Conservation (phyloP, 768 basidiomycete genomes). For the Kwoniella botswanensis region DNA sequence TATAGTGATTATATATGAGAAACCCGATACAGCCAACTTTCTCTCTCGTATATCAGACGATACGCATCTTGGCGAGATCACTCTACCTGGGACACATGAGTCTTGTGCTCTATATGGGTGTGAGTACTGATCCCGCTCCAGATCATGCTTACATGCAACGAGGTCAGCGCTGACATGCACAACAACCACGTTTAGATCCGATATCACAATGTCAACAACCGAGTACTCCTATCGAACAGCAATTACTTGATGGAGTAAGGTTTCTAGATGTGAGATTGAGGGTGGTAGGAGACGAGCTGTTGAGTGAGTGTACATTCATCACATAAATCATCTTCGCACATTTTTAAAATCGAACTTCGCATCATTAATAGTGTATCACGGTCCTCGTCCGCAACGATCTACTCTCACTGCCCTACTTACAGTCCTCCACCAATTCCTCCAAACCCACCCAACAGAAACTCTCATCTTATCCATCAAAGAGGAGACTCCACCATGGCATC, state of each 20-base stretch:
- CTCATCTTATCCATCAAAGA: slow-evolving; percentile 88
- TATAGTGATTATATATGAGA: slow-evolving; percentile 16
- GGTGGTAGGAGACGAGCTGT: slow-evolving; percentile 67
- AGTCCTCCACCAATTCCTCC: slow-evolving; percentile 70
- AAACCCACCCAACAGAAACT: slow-evolving; percentile 70
- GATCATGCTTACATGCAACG: too few species aligned
- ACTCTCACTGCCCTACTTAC: slow-evolving; percentile 71
- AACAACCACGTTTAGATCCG: slow-evolving; percentile 61
- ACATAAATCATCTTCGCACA: not conserved
- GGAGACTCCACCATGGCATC: slow-evolving; percentile 68
- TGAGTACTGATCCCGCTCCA: slow-evolving; percentile 46
- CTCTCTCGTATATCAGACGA: slow-evolving; percentile 68
- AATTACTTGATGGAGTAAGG: slow-evolving; percentile 75
- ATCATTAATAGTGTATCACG: slow-evolving; percentile 68
- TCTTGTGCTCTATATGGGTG: slow-evolving; percentile 35
- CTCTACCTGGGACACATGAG: slow-evolving; percentile 70
- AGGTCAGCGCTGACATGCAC: too few species aligned
- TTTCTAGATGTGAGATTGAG: slow-evolving; percentile 81
- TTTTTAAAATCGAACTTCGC: not conserved
- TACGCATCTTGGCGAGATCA: slow-evolving; percentile 71
- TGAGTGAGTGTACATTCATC: slow-evolving; percentile 50
- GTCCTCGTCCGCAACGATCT: slow-evolving; percentile 72
- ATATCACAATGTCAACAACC: slow-evolving; percentile 82
- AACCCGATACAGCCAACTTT: slow-evolving; percentile 35
- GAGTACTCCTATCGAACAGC: slow-evolving; percentile 67